phyloP scores from a whole-genome alignment of 805 yeast genomes.

The Kregervanrija pseudodelftensis region DNA sequence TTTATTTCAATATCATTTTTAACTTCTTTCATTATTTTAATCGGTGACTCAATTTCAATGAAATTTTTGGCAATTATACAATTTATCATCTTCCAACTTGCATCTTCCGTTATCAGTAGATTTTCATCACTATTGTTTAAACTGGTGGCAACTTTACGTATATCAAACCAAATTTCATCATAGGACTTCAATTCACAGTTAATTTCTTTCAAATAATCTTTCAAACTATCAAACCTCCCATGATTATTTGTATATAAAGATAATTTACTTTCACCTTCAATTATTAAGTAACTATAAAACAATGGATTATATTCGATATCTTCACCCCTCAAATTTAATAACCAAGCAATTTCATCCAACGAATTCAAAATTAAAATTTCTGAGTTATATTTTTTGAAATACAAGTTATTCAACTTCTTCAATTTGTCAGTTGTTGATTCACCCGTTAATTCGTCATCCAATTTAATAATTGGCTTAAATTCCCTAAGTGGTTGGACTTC shows the following conservation, averaged over 20 bases:
- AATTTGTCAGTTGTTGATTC: slow-evolving; percentile 54
- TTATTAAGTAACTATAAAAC: slow-evolving; percentile 43
- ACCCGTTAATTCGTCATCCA: slow-evolving; percentile 57
- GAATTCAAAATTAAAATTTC: slow-evolving; percentile 34
- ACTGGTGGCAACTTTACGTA: slow-evolving; percentile 30
- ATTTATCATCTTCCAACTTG: slow-evolving; percentile 64
- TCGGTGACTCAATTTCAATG: slow-evolving; percentile 46
- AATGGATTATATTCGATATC: slow-evolving; percentile 52
- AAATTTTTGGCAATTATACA: slow-evolving; percentile 35
- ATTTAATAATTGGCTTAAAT: slow-evolving; percentile 39
- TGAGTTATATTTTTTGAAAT: slow-evolving; percentile 27
- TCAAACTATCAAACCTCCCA: slow-evolving; percentile 31
- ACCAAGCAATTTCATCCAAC: slow-evolving; percentile 88
- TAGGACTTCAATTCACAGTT: slow-evolving; percentile 39
- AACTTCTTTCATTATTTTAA: slow-evolving; percentile 44
- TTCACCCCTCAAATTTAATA: slow-evolving; percentile 64
- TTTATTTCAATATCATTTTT: slow-evolving; percentile 42
- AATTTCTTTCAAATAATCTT: slow-evolving; percentile 34
- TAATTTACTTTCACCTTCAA: slow-evolving; percentile 31
- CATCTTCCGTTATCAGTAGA: slow-evolving; percentile 46
- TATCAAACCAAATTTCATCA: slow-evolving; percentile 37
- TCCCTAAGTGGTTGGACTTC: slow-evolving; percentile 59
- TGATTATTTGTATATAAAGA: slow-evolving; percentile 36
- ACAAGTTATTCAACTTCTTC: slow-evolving; percentile 31
- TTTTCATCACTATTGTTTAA: slow-evolving; percentile 18